These are phyloP conservation scores for Vigna radiata DNA, from an alignment of 306 rosid genomes.

Conservation along the genomic window DNA sequence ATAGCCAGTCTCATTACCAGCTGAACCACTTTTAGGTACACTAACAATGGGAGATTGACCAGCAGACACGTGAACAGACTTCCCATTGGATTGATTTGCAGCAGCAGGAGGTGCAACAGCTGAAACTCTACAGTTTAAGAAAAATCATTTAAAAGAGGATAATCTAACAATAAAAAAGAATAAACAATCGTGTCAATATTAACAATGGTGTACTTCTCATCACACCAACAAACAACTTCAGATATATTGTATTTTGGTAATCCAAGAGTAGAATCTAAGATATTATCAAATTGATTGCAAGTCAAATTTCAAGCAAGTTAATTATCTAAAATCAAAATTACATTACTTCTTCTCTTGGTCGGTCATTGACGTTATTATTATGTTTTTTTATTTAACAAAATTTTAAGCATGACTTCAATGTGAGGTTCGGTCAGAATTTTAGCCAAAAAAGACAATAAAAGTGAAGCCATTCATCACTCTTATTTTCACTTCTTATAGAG, in stretches of 20 bases:
- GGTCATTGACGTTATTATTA: conserved; percentile 1
- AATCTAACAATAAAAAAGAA: neutral
- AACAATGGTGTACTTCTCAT: neutral
- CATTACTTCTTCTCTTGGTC: neutral
- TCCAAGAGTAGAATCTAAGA: neutral
- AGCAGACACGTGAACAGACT: conserved; percentile 43
- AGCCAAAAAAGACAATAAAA: conserved; percentile 10
- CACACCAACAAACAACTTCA: neutral
- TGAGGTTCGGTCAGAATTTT: conserved; percentile 30
- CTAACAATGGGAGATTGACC: conserved; percentile 46
- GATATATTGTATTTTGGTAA: conserved; percentile 9
- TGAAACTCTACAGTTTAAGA: conserved; percentile 54
- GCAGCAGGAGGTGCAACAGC: conserved; percentile 54
- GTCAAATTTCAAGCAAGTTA: conserved; percentile 3
- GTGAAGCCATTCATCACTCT: neutral
- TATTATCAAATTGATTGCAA: conserved; percentile 26
- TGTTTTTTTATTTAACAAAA: conserved; percentile 7
- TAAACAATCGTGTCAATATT: neutral
- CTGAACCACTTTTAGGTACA: conserved; percentile 47
- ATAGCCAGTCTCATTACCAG: conserved; percentile 42
- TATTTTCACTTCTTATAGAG: conserved; percentile 5
- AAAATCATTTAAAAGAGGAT: conserved; percentile 8
- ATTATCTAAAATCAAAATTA: conserved; percentile 4
- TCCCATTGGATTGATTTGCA: conserved; percentile 63
- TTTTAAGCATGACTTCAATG: conserved; percentile 4